Base-by-base conservation (phyloP, 305 asterid genomes). In the Fraxinus xanthoxyloides region DNA sequence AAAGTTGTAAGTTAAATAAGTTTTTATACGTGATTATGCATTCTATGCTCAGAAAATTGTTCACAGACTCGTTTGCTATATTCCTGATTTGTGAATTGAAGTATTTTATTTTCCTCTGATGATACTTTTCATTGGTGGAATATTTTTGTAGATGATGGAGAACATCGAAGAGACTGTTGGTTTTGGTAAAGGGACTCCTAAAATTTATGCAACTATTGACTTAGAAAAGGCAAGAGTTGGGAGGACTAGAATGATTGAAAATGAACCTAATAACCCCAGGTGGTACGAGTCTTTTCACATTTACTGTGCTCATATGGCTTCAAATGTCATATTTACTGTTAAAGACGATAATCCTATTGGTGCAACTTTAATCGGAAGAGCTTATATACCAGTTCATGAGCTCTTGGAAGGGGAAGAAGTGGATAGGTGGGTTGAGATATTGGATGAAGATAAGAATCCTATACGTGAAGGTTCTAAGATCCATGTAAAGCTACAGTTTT, bases 301-400 rank as follows among this genome's bases (percentile, higher is more conserved):
- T 19, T 95, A 93, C 89, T 93, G 98, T 82, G 97, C 91, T 1
- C 99, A 95, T 83, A 80, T 38, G 87, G 98, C 97, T 63, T 89
- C 97, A 36, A 79, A 90, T 81, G 87, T 93, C 21, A 88, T 91
- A 48, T 93, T 95, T 88, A 93, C 98, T 1, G 92, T 95, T 79
- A 95, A 95, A 86, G 97, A 95, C 65, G 94, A 88, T 76, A 92
- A 95, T 78, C 93, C 98, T 76, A 92, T 95, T 65, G 99, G 98
- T 54, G 97, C 98, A 79, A 95, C 98, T 54, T 84, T 95, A 76
- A 91, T 95, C 15, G 98, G 98, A 80, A 87, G 98, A 86, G 99
- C 98, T 72, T 92, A 92, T 79, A 83, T 95, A 13, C 95, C 97
- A 0, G 98, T 89, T 61, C 19, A 76, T 1, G 99, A 93, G 61